Conservation (phyloP, 345 rosid species). For the Linum trigynum region DNA sequence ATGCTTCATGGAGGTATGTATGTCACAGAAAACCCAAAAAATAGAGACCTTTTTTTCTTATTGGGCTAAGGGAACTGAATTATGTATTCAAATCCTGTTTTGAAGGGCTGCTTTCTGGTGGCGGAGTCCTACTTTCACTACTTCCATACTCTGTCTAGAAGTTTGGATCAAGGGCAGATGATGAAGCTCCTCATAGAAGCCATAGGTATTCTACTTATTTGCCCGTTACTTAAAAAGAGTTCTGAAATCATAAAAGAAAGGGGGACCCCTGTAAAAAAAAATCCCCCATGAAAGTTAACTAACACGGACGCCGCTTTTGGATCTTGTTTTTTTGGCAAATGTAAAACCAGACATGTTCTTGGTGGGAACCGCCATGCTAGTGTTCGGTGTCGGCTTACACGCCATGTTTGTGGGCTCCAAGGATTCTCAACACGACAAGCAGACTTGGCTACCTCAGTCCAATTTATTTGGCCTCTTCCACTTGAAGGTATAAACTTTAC, state of each 20-base stretch:
- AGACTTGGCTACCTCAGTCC: conserved; percentile 25
- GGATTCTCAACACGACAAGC: conserved; percentile 11
- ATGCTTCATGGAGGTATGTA: conserved; percentile 59
- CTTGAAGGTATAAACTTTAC: conserved; percentile 17
- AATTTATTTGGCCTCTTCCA: conserved; percentile 48
- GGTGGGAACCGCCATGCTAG: conserved; percentile 55
- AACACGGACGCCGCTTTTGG: background rate
- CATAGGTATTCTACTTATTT: conserved; percentile 31
- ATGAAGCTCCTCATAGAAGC: conserved; percentile 48
- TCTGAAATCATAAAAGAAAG: no score
- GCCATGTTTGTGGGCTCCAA: conserved; percentile 50
- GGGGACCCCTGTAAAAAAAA: no score
- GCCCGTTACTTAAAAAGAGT: background rate
- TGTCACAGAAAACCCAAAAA: no score
- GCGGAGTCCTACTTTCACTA: conserved; percentile 38
- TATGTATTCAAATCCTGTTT: background rate
- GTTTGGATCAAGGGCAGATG: conserved; percentile 32
- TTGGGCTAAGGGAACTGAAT: background rate
- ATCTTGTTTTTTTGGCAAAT: conserved; percentile 2
- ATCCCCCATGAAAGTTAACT: background rate
- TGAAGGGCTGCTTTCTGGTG: conserved; percentile 51
- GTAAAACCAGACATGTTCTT: conserved; percentile 46
- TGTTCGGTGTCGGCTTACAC: conserved; percentile 50
- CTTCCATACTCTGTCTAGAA: conserved; percentile 27
- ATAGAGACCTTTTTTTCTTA: background rate